Evolutionary conservation across 2,329 filamentous ascomycete genomes (phyloP).

Genomic region (Amauroascus verrucosus): DNA sequence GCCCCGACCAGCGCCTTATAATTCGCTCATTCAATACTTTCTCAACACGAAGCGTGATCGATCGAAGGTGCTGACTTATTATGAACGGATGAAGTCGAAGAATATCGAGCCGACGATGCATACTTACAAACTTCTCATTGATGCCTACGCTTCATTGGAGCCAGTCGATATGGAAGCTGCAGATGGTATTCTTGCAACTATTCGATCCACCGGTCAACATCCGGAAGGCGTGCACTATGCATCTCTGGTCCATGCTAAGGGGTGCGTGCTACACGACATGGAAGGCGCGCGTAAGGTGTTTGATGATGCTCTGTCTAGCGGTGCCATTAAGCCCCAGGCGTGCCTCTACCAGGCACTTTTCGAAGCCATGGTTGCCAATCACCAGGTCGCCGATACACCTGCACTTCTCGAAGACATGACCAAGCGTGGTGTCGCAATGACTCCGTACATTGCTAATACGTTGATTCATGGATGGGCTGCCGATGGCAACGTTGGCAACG

Average conservation of each 20-base stretch:
- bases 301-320: slow-evolving; percentile 62
- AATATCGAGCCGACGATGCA: slow-evolving; percentile 86
- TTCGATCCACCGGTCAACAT: slow-evolving; percentile 60
- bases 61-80: slow-evolving; percentile 85
- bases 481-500: slow-evolving; percentile 68
- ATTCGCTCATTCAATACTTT: slow-evolving; percentile 99
- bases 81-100: slow-evolving; percentile 81
- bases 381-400: slow-evolving; percentile 67
- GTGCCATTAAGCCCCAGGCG: slow-evolving; percentile 59
- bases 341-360: slow-evolving; percentile 95
- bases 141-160: slow-evolving; percentile 88
- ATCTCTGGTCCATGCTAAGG: slow-evolving; percentile 88
- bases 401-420: slow-evolving; percentile 67
- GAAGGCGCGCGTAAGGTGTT: slow-evolving; percentile 72
- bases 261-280: slow-evolving; percentile 88
- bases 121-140: slow-evolving; percentile 94
- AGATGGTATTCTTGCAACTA: slow-evolving; percentile 68
- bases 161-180: slow-evolving; percentile 81
- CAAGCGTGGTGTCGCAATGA: slow-evolving; percentile 65
- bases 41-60: slow-evolving; percentile 94
- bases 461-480: slow-evolving; percentile 94
- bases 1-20: slow-evolving; percentile 91
- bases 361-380: slow-evolving; percentile 93
- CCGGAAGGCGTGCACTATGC: slow-evolving; percentile 94
- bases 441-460: slow-evolving; percentile 96